Conservation (phyloP, 345 rosid species). For the Ceriops decandra region DNA sequence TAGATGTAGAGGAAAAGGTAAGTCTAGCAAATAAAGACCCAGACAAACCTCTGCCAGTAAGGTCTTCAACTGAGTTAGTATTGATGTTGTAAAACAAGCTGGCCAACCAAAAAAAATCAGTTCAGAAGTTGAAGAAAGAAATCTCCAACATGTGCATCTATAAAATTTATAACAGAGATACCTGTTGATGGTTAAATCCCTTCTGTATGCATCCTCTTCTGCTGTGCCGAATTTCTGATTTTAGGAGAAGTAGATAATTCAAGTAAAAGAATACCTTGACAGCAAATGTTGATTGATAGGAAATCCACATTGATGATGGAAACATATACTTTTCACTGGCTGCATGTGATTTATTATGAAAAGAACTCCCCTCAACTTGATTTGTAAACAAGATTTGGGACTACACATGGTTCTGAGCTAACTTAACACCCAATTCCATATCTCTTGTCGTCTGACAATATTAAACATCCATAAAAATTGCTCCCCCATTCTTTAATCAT, state of each 20-base stretch:
- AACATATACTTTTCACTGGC: neutral
- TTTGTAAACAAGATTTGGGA: neutral
- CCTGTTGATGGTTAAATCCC: conserved; percentile 96
- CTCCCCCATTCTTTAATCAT: neutral
- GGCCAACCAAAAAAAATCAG: conserved; percentile 11
- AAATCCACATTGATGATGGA: neutral
- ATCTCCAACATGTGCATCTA: neutral
- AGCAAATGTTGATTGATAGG: neutral
- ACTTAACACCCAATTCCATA: neutral
- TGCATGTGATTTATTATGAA: neutral
- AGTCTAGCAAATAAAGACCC: conserved; percentile 5
- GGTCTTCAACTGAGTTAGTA: conserved; percentile 69
- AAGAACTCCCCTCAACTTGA: too few species aligned
- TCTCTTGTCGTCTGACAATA: neutral
- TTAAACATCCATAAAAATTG: neutral
- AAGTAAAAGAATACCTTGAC: neutral
- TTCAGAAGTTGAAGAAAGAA: neutral
- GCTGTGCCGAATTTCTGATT: conserved; percentile 88
- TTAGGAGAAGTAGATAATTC: too few species aligned
- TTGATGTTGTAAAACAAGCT: conserved; percentile 94
- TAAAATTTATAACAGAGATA: conserved; percentile 20
- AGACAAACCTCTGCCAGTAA: conserved; percentile 74
- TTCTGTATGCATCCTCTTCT: conserved; percentile 85
- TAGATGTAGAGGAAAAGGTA: conserved; percentile 9
- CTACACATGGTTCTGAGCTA: neutral